These are phyloP conservation scores for Hypoxylon sp. DNA, from an alignment of 2,329 filamentous ascomycete species.

Conservation along the genomic window DNA sequence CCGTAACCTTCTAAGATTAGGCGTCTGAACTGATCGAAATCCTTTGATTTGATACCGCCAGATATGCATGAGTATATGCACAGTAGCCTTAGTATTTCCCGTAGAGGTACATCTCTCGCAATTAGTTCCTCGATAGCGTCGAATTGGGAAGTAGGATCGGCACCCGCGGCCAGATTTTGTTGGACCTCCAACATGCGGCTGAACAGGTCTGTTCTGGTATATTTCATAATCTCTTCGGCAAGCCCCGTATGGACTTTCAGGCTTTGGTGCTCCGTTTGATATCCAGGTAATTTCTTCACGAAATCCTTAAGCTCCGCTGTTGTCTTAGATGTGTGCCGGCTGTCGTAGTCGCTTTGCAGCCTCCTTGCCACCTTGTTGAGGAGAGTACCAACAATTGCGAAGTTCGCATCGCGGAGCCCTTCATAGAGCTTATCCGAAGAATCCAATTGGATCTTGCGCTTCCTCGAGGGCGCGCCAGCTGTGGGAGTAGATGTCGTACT, in stretches of 20 bases:
- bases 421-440: conserved; percentile 90
- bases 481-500: conserved; percentile 69
- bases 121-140: conserved; percentile 96
- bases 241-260: conserved; percentile 93
- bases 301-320: conserved; percentile 94
- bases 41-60: conserved; percentile 88
- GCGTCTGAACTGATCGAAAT: conserved; percentile 90
- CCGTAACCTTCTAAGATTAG: conserved; percentile 93
- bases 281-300: conserved; percentile 91
- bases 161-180: conserved; percentile 92
- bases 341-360: conserved; percentile 88
- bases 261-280: conserved; percentile 93
- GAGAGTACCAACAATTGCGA: conserved; percentile 90
- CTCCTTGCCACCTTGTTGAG: conserved; percentile 92
- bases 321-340: conserved; percentile 86
- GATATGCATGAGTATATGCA: conserved; percentile 93
- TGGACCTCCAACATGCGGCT: conserved; percentile 91
- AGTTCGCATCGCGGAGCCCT: conserved; percentile 91
- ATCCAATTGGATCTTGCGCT: conserved; percentile 90
- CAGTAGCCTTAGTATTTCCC: conserved; percentile 85
- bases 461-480: conserved; percentile 72
- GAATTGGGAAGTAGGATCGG: conserved; percentile 89
- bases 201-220: conserved; percentile 91
- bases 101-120: conserved; percentile 83
- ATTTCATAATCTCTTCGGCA: conserved; percentile 94